Base-by-base conservation (phyloP, 2,329 filamentous ascomycete species). In the Alternaria dauci region DNA sequence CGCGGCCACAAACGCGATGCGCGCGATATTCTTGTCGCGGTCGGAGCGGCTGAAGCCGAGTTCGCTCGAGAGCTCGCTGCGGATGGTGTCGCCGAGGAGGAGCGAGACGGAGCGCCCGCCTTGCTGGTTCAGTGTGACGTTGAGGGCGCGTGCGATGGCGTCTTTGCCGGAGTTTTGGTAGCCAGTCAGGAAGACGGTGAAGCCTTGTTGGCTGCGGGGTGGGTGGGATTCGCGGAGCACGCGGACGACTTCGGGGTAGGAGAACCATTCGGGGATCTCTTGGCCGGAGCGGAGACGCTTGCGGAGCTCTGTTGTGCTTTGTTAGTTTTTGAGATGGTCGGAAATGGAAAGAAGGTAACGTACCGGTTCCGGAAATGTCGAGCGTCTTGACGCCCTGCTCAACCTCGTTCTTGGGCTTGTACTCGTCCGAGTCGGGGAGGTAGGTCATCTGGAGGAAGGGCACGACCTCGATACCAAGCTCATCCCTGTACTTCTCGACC, bases 371-470 rank as follows among this genome's bases (percentile, higher is more conserved):
- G 57, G 81, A 83, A 63, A 85, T 85, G 66, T 85, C 82, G 43
- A 85, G 78, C 53, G 94, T 98, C 80, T 92, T 92, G 75, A 91
- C 86, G 68, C 92, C 93, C 76, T 89, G 84, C 72, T 90, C 84
- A 64, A 99, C 94, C 84, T 97, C 88, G 82, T 99, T 92, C 80
- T 93, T 88, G 58, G 95, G 95, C 73, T 88, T 89, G 86, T 99
- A 99, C 86, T 98, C 95, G 81, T 99, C 95, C 77, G 88, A 90
- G 82, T 98, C 95, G 71, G 95, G 95, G 61, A 98, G 90, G 84
- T 98, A 99, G 66, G 96, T 98, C 90, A 99, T 97, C 88, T 96
- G 93, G 85, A 98, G 94, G 90, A 99, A 99, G 71, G 95, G 93
- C 68, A 99, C 95, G 76, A 99, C 95, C 84, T 97, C 93, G 77